phyloP scores from a whole-genome alignment of 1,284 basidiomycete species.

The Amylostereum areolatum region DNA sequence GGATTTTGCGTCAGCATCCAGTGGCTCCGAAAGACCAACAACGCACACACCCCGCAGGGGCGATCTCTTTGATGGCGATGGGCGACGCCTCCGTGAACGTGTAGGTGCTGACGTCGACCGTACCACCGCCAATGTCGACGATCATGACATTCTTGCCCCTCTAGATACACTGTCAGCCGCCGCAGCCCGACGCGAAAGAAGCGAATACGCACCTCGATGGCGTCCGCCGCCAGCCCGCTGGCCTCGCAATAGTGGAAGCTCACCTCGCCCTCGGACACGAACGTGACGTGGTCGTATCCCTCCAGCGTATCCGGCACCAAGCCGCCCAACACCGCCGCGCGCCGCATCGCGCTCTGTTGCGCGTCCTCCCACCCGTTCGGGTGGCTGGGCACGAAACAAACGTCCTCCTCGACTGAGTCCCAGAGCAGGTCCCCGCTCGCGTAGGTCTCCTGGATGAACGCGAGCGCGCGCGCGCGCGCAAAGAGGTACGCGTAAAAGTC shows the following conservation, averaged over 20 bases:
- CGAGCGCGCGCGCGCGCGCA: too few relatives aligned
- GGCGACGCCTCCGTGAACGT: slow-evolving; percentile 1
- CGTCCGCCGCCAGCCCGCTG: slow-evolving; percentile 24
- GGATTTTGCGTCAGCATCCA: too few relatives aligned
- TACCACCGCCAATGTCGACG: slow-evolving; percentile 12
- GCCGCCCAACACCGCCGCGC: slow-evolving; percentile 22
- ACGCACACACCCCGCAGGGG: slow-evolving; percentile 4
- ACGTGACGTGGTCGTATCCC: slow-evolving; percentile 25
- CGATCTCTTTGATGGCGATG: slow-evolving; percentile 6
- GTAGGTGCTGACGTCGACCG: slow-evolving; percentile 12
- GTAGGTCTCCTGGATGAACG: too few relatives aligned
- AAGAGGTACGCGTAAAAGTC: too few relatives aligned
- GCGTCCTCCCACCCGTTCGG: slow-evolving; percentile 34
- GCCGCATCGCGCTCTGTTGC: slow-evolving; percentile 28
- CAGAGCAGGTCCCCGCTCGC: slow-evolving; percentile 4
- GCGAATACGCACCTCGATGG: slow-evolving; percentile 15
- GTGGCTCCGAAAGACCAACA: too few relatives aligned
- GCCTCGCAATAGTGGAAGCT: slow-evolving; percentile 36
- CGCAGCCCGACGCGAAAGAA: background rate
- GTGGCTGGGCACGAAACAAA: slow-evolving; percentile 28
- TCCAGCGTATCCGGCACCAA: slow-evolving; percentile 18
- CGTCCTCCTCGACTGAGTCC: slow-evolving; percentile 3
- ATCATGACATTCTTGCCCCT: slow-evolving; percentile 7
- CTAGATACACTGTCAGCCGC: background rate
- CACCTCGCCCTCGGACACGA: slow-evolving; percentile 40